Evolutionary conservation across 768 basidiomycete species (phyloP), one percentile per base, ranked within the genome.

Genomic region (Lactarius hatsudake): DNA sequence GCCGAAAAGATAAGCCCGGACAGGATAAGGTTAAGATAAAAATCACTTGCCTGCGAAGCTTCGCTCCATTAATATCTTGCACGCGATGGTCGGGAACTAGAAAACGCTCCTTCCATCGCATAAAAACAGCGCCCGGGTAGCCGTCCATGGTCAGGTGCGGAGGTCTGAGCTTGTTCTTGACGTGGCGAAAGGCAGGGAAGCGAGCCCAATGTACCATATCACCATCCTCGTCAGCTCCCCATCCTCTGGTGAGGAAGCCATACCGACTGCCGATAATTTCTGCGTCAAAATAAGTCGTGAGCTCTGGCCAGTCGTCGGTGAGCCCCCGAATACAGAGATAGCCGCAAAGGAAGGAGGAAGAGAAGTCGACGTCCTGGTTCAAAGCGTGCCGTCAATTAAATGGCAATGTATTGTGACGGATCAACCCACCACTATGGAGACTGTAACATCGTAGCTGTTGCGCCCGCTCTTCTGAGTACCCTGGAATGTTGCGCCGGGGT

Each of bases 61-160:
- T 94, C 26, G 95, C 95, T 54, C 95, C 95, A 73, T 87, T 93
- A 78, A 98, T 96, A 76, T 96, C 93, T 76, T 92, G 88, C 36
- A 96, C 92, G 66, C 88, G 86, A 78, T 96, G 93, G 76, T 96
- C 93, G 2, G 95, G 95, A n/a, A 98, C 92, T 62, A 98, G 81
- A 78, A 97, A 98, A 73, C 89, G 83, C 78, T 98, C 96, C 78
- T 98, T 98, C 91, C 94, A 96, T 68, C 96, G 83, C 90, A 98
- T 94, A 76, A 98, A 98, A 36, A 95, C 87, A 30, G 89, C 89
- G 1, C 89, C 89, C 59, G 89, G 84, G 72, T 90, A 88, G 51
- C 89, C 81, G 73, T 91, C 90, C 73, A 96, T 88, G 51, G 91
- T 93, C 76, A 93, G 73, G 68, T 87, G 83, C 0, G 94, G 93